Conservation (phyloP, 2,329 filamentous ascomycete species). For the Aschersonia sp. region DNA sequence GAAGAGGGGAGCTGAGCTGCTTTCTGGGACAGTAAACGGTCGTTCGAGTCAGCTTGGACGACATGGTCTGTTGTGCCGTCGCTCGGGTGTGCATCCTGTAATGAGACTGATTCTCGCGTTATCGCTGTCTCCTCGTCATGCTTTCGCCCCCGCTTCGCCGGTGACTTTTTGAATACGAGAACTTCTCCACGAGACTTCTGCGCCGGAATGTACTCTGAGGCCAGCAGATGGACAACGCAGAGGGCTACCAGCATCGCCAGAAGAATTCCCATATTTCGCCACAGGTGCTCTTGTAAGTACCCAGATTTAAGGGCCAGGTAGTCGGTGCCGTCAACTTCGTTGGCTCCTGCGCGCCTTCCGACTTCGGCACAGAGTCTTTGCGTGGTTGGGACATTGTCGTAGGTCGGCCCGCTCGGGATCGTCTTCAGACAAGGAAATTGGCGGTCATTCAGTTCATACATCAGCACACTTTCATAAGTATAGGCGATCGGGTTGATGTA, state of each 20-base stretch:
- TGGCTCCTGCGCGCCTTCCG: constrained; percentile 37
- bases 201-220: not conserved
- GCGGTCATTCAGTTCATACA: constrained; percentile 63
- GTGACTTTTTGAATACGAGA: not conserved
- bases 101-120: not conserved
- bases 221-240: constrained; percentile 1
- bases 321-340: constrained; percentile 38
- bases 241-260: constrained; percentile 20
- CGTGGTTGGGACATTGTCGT: constrained; percentile 13
- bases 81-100: not conserved
- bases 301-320: constrained; percentile 39
- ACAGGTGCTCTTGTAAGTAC: constrained; percentile 44
- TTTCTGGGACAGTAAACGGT: not conserved
- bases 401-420: not conserved
- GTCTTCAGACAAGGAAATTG: constrained; percentile 33
- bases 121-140: not conserved
- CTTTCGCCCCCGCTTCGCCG: not conserved
- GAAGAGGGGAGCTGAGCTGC: not conserved
- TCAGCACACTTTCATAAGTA: constrained; percentile 63
- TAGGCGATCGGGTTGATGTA: constrained; percentile 69
- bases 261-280: constrained; percentile 58
- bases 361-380: constrained; percentile 31
- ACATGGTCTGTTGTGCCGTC: not conserved
- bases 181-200: not conserved
- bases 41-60: not conserved